A percentile compares a stretch with the other conserved stretches of the same genome.
Evolutionary conservation across 139 green algal genomes (phyloP).

Genomic region (Chlorokybus atmophyticus): DNA sequence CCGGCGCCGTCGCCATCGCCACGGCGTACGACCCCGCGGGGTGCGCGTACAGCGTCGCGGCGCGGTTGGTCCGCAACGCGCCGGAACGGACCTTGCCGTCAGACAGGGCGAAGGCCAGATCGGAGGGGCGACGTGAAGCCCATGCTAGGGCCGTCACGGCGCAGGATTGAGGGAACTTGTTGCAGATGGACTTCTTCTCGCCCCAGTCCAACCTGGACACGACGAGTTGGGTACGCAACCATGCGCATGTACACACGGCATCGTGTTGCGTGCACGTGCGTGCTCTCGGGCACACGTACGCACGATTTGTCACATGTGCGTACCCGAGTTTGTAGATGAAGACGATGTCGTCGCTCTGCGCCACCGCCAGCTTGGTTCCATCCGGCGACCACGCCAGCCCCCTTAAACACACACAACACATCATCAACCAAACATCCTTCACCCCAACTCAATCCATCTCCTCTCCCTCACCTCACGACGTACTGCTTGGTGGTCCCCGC

Average conservation of each 20-base stretch:
- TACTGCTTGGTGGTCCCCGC: no score
- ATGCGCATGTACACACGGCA: no score
- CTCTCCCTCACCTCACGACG: no score
- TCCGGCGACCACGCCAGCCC: conserved; percentile 70
- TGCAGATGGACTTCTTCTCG: conserved; percentile 79
- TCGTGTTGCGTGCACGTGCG: no score
- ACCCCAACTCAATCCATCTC: no score
- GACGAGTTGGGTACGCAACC: no score
- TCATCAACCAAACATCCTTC: no score
- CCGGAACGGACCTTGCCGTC: conserved; percentile 49
- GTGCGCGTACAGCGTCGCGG: conserved; percentile 54
- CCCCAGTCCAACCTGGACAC: conserved; percentile 37
- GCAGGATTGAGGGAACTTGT: conserved; percentile 54
- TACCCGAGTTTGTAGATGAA: conserved; percentile 68
- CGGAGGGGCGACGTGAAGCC: conserved; percentile 37
- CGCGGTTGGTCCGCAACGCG: conserved; percentile 43
- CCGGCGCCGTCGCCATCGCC: conserved; percentile 38
- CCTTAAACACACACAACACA: no score
- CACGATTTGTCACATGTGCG: no score
- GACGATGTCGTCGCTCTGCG: conserved; percentile 74
- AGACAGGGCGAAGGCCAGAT: conserved; percentile 53
- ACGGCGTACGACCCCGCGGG: conserved; percentile 47
- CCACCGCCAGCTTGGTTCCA: conserved; percentile 61
- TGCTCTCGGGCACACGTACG: no score
- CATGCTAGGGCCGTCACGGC: conserved; percentile 52